Evolutionary conservation across 345 rosid genomes (phyloP).

Genomic region (Cochlearia excelsa): DNA sequence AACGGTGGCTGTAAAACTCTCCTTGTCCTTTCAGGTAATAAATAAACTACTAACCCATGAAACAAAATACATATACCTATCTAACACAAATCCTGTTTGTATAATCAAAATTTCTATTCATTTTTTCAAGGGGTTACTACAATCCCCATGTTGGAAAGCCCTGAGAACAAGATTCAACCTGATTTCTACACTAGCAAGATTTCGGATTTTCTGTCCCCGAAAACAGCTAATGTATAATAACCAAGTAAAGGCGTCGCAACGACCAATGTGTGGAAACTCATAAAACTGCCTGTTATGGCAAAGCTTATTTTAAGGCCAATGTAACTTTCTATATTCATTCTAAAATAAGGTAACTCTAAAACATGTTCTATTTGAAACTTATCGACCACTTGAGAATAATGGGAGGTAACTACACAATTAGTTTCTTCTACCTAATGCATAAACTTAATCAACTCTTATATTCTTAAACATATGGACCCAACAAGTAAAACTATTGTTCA

Average conservation of each 20-base stretch:
- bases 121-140: slow-evolving; percentile 63
- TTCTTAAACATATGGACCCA: neutral
- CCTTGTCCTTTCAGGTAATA: slow-evolving; percentile 84
- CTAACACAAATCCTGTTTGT: neutral
- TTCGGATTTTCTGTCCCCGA: slow-evolving; percentile 71
- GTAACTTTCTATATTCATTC: too few species aligned
- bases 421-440: neutral
- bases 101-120: neutral
- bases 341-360: too few species aligned
- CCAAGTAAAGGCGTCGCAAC: slow-evolving; percentile 3
- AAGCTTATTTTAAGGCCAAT: too few species aligned
- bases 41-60: neutral
- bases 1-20: slow-evolving; percentile 95
- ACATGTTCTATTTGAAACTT: too few species aligned
- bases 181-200: slow-evolving; percentile 84
- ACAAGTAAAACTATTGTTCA: neutral
- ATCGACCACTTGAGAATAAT: neutral
- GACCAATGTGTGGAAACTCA: slow-evolving; percentile 1
- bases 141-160: slow-evolving; percentile 66
- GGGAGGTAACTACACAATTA: neutral
- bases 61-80: neutral
- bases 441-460: neutral
- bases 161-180: slow-evolving; percentile 71
- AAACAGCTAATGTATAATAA: slow-evolving; percentile 64
- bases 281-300: neutral